Conservation (phyloP, 2,329 filamentous ascomycete species). For the Clonostachys byssicola region DNA sequence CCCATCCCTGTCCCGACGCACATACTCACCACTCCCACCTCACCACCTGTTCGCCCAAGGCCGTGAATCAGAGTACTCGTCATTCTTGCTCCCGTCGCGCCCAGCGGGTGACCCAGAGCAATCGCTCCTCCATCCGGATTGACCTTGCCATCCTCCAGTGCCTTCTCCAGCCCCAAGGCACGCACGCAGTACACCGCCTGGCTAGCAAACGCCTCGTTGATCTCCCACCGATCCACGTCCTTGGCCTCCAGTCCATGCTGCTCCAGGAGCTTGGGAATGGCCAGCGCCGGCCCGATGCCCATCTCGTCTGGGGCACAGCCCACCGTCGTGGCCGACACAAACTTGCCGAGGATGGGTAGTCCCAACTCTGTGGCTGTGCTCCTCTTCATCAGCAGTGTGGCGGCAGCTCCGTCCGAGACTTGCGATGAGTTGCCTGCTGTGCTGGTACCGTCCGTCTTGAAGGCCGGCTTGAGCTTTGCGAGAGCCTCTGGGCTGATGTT, state of each 20-base stretch:
- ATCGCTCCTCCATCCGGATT: slow-evolving; percentile 91
- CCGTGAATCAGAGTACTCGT: slow-evolving; percentile 62
- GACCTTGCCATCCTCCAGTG: slow-evolving; percentile 62
- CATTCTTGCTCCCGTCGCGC: slow-evolving; percentile 78
- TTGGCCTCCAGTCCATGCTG: slow-evolving; percentile 60
- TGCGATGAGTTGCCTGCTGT: slow-evolving; percentile 87
- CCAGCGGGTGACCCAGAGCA: slow-evolving; percentile 82
- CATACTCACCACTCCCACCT: slow-evolving; percentile 83
- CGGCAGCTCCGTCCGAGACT: slow-evolving; percentile 84
- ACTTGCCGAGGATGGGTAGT: slow-evolving; percentile 75
- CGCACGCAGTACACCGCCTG: slow-evolving; percentile 69
- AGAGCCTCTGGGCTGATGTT: slow-evolving; percentile 66
- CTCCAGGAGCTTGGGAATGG: slow-evolving; percentile 76
- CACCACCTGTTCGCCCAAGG: slow-evolving; percentile 61
- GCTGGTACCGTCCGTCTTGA: slow-evolving; percentile 67
- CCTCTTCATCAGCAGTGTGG: slow-evolving; percentile 79
- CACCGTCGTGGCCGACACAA: slow-evolving; percentile 69
- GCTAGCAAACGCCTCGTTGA: slow-evolving; percentile 79
- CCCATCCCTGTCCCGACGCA: slow-evolving; percentile 77
- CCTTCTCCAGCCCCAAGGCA: slow-evolving; percentile 61
- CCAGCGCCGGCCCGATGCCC: slow-evolving; percentile 84
- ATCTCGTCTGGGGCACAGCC: slow-evolving; percentile 89
- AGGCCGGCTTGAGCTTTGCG: slow-evolving; percentile 79
- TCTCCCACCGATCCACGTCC: slow-evolving; percentile 85
- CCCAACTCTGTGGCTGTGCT: slow-evolving; percentile 73